Conservation (phyloP, 768 basidiomycete genomes). For the Boletus barrowsii region DNA sequence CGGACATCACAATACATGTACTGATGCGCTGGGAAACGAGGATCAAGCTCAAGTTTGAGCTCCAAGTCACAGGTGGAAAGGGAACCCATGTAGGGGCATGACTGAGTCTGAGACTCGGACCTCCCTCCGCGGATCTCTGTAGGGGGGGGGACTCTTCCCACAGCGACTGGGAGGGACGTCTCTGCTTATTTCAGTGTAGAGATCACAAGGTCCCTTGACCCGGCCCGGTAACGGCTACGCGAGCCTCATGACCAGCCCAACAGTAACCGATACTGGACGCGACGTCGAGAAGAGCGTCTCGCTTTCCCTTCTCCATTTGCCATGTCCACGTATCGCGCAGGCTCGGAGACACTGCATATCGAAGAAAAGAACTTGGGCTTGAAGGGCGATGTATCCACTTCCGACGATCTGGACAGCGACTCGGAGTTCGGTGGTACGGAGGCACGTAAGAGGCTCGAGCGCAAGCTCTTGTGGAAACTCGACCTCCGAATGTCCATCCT, state of each 20-base stretch:
- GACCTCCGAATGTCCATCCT: constrained; percentile 56
- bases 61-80: too few species aligned
- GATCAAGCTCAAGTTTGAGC: too few species aligned
- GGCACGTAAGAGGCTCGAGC: constrained; percentile 46
- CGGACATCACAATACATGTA: too few species aligned
- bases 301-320: not conserved
- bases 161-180: too few species aligned
- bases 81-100: too few species aligned
- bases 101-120: too few species aligned
- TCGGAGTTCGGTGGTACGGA: constrained; percentile 46
- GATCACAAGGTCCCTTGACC: not conserved
- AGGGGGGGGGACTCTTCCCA: not conserved
- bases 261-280: not conserved
- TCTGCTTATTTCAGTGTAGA: not conserved
- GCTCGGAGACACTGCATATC: not conserved
- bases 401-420: constrained; percentile 30
- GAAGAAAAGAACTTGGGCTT: not conserved
- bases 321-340: constrained; percentile 12
- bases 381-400: not conserved
- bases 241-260: not conserved
- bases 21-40: too few species aligned
- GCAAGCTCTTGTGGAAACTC: constrained; percentile 51
- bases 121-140: too few species aligned
- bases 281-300: not conserved
- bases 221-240: not conserved